These are phyloP conservation scores for Combretum micranthum DNA, from an alignment of 345 rosid genomes.

Conservation along the genomic window DNA sequence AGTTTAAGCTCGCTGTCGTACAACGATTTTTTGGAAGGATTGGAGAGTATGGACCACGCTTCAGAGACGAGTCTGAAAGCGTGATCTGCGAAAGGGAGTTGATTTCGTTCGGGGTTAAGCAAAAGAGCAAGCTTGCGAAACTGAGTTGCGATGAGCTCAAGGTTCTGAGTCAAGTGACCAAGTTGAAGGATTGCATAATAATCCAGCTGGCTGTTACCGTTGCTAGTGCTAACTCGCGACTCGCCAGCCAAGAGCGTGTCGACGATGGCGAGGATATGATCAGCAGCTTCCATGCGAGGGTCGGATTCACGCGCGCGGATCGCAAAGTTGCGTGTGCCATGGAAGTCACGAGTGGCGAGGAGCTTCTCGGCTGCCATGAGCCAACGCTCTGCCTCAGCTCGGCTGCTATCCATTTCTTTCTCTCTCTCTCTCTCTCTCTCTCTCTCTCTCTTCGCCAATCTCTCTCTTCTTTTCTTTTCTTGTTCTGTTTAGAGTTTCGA, in stretches of 20 bases:
- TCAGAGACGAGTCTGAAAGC: slow-evolving; percentile 66
- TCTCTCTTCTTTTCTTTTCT: neutral
- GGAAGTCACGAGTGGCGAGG: slow-evolving; percentile 59
- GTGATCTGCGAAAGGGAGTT: slow-evolving; percentile 65
- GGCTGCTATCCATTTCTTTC: slow-evolving; percentile 22
- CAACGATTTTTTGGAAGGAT: slow-evolving; percentile 51
- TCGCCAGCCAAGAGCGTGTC: slow-evolving; percentile 70
- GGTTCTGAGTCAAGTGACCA: slow-evolving; percentile 45
- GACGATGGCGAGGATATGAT: slow-evolving; percentile 68
- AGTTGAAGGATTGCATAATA: slow-evolving; percentile 87
- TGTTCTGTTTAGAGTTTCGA: too few relatives aligned
- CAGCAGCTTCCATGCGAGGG: slow-evolving; percentile 56
- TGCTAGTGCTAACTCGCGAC: slow-evolving; percentile 14
- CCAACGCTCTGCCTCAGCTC: slow-evolving; percentile 80
- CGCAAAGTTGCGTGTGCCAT: slow-evolving; percentile 76
- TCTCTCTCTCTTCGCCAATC: slow-evolving; percentile 4
- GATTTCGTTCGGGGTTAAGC: slow-evolving; percentile 55
- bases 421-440: slow-evolving; percentile 7
- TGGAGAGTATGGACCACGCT: slow-evolving; percentile 78
- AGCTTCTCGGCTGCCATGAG: slow-evolving; percentile 84
- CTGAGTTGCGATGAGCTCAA: slow-evolving; percentile 75
- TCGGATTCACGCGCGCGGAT: slow-evolving; percentile 72
- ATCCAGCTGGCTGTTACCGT: slow-evolving; percentile 28
- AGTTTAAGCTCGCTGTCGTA: slow-evolving; percentile 67
- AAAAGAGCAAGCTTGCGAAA: slow-evolving; percentile 70